These are phyloP conservation scores for Nectriaceae sp. DNA, from an alignment of 2,329 filamentous ascomycete species.

Conservation along the genomic window DNA sequence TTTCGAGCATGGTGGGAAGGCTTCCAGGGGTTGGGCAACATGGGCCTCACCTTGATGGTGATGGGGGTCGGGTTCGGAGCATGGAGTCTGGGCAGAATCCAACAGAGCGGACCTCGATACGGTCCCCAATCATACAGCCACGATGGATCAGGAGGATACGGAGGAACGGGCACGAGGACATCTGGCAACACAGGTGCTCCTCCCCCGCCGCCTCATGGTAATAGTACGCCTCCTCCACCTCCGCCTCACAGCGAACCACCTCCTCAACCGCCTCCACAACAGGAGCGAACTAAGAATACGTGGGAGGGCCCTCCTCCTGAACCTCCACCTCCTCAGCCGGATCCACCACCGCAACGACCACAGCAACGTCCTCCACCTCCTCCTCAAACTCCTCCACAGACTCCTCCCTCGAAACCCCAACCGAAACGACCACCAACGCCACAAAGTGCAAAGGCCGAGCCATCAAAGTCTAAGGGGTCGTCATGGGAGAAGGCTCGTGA, in stretches of 20 bases:
- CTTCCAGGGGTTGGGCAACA: conserved; percentile 70
- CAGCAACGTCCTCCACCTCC: conserved; percentile 8
- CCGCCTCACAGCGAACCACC: conserved; percentile 35
- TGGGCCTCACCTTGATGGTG: conserved; percentile 72
- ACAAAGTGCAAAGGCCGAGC: conserved; percentile 23
- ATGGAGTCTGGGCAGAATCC: conserved; percentile 60
- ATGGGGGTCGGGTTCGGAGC: conserved; percentile 74
- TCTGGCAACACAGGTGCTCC: conserved; percentile 35
- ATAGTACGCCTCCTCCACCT: conserved; percentile 35
- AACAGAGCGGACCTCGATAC: conserved; percentile 30
- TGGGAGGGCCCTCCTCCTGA: conserved; percentile 12
- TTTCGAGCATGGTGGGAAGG: conserved; percentile 72
- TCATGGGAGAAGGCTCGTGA: conserved; percentile 72
- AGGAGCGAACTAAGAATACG: conserved; percentile 20
- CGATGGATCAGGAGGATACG: conserved; percentile 32
- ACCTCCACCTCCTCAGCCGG: conserved; percentile 15
- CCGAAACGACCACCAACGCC: conserved; percentile 5
- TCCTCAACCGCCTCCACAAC: conserved; percentile 24
- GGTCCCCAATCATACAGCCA: conserved; percentile 22
- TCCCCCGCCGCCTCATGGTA: conserved; percentile 31
- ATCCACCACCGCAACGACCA: conserved; percentile 24
- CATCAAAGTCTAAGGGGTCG: conserved; percentile 40
- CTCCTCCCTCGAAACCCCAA: conserved; percentile 7
- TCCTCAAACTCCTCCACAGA: conserved; percentile 3
- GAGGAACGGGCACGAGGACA: conserved; percentile 31